phyloP scores from a whole-genome alignment of 495 filamentous ascomycete species.

The Penicillium lividum region DNA sequence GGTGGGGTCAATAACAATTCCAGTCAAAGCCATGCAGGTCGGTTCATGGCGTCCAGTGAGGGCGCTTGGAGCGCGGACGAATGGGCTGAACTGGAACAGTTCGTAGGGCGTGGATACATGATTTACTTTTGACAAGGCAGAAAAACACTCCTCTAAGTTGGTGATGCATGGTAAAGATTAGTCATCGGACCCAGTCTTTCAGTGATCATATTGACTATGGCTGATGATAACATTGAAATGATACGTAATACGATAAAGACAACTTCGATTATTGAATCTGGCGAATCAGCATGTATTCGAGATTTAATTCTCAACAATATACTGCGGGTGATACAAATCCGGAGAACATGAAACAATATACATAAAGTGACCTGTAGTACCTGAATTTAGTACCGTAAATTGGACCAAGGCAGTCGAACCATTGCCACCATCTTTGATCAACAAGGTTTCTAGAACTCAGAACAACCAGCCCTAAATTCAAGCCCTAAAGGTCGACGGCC shows the following conservation, averaged over 20 bases:
- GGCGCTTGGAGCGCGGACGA: conserved; percentile 7
- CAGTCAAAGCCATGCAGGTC: conserved; percentile 7
- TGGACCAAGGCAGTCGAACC: neutral
- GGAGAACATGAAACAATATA: neutral
- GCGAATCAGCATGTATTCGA: neutral
- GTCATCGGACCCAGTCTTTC: conserved; percentile 29
- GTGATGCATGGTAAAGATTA: conserved; percentile 35
- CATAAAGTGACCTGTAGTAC: neutral
- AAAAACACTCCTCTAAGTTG: neutral
- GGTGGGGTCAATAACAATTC: conserved; percentile 3
- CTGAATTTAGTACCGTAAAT: neutral
- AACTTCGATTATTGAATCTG: neutral
- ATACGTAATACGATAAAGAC: neutral
- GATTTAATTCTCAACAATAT: neutral
- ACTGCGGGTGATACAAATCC: neutral
- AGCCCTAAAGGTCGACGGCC: conserved; percentile 19
- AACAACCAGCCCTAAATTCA: conserved; percentile 25
- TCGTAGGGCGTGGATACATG: conserved; percentile 8
- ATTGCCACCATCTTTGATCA: neutral
- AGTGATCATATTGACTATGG: neutral
- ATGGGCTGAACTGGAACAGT: conserved; percentile 7
- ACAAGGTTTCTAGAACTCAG: conserved; percentile 21
- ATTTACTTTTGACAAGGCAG: neutral
- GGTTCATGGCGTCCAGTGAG: neutral
- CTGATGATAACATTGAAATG: conserved; percentile 1